Evolutionary conservation across 148 eudicot genomes (phyloP).

Genomic region (Vaccinium vitisidaea): DNA sequence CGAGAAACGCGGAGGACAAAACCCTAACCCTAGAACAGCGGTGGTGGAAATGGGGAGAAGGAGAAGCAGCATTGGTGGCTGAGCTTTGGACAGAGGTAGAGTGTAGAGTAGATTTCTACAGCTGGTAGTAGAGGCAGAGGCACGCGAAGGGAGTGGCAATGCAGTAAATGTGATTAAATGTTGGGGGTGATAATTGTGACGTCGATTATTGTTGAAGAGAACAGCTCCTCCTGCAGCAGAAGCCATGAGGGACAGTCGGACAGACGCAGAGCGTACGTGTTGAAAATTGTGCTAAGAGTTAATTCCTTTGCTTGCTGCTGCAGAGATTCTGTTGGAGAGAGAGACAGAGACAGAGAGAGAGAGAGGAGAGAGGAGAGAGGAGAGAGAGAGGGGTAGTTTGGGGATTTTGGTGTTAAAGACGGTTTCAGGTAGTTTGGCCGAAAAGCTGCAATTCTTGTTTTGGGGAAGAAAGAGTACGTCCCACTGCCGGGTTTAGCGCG

Average conservation of each 20-base stretch:
- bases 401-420: neutral
- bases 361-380: neutral
- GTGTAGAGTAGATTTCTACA: neutral
- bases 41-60: neutral
- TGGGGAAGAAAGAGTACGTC: neutral
- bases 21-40: slow-evolving; percentile 19
- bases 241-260: neutral
- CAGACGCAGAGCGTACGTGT: neutral
- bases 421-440: neutral
- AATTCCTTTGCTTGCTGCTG: neutral
- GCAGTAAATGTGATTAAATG: slow-evolving; percentile 33
- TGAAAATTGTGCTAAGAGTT: neutral
- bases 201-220: neutral
- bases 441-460: neutral
- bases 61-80: slow-evolving; percentile 9
- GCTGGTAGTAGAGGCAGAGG: neutral
- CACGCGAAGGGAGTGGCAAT: slow-evolving; percentile 22
- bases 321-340: neutral
- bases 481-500: neutral
- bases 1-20: slow-evolving; percentile 25
- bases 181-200: slow-evolving; percentile 18
- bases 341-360: neutral
- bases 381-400: neutral
- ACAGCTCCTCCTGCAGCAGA: neutral
- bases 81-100: slow-evolving; percentile 16